Base-by-base conservation (phyloP, 257 asterid genomes). In the Plantago elongata region DNA sequence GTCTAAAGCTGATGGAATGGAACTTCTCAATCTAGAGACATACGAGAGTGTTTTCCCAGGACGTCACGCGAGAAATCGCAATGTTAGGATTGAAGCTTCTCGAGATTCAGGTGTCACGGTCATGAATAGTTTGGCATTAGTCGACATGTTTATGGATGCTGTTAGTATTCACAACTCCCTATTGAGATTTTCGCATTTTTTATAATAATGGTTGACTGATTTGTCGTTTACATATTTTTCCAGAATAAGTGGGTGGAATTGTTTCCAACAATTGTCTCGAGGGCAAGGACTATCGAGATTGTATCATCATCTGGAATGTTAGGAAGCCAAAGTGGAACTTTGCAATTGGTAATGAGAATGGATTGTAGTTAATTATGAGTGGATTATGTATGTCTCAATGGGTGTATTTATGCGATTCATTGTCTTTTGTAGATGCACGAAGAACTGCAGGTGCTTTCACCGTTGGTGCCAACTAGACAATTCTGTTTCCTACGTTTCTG, bases 391-490 rank as follows among this genome's bases (percentile, higher is more conserved):
- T 3, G 3, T 5, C 9, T 18, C 10, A 0, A 45, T 17, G 5
- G 52, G 54, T 57, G 42, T 42, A 15, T n/a, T 46, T 56, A 38
- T 30, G 40, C 40, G 8, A 3, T 11, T 63, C 10, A 29, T 5
- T 40, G 0, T 55, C 49, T 56, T 45, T 18, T 63, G 64, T 84
- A 93, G 99, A 93, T 93, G 99, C 80, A 83, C 65, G 89, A 70
- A 74, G 97, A 93, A 55, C 40, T 87, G 67, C 96, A 93, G 60
- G 87, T 87, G 7, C 95, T 93, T 60, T 89, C 97, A 0, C 94
- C 59, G 3, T 66, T 89, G 75, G 95, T 89, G 0, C 83, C 89
- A 12, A 81, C 88, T 0, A 74, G 97, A 64, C 90, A 83, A 68
- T 60, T 83, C 48, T 89, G 77, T 62, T 80, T 87, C 69, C 83